Evolutionary conservation across 352 stramenopile genomes (phyloP).

Genomic region (Phytophthora parvispora): DNA sequence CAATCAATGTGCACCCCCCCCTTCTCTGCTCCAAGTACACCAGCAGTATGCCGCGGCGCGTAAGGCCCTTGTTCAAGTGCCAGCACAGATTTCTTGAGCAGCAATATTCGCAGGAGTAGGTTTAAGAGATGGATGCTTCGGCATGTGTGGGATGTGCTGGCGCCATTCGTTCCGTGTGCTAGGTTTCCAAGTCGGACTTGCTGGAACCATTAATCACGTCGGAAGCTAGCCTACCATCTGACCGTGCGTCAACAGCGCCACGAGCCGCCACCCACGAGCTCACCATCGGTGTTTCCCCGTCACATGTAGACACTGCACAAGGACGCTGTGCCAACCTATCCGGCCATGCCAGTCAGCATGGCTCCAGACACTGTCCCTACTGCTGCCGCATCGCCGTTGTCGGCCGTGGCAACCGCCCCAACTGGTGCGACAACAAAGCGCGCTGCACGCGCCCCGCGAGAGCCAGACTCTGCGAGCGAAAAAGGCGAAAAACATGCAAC

Average conservation of each 20-base stretch:
- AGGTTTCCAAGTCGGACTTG: not conserved
- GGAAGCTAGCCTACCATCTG: not conserved
- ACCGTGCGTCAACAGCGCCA: not conserved
- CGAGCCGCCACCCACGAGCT: not conserved
- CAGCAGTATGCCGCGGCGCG: too few relatives aligned
- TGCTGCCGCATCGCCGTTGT: not conserved
- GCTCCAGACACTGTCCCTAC: not conserved
- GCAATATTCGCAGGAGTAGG: not conserved
- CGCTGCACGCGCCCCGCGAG: not conserved
- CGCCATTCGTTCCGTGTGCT: not conserved
- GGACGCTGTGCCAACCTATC: not conserved
- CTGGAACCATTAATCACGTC: not conserved
- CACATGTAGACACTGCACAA: not conserved
- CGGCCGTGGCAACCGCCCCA: not conserved
- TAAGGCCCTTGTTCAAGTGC: not conserved
- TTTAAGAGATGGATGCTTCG: not conserved
- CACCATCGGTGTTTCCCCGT: not conserved
- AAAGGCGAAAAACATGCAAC: slow-evolving; percentile 12
- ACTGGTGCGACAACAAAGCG: not conserved
- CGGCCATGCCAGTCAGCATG: not conserved
- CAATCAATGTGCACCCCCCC: too few relatives aligned
- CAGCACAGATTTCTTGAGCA: not conserved
- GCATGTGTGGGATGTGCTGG: not conserved
- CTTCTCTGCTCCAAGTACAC: too few relatives aligned
- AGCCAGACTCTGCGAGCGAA: not conserved